phyloP scores from a whole-genome alignment of 2,329 filamentous ascomycete genomes.

The Diaporthe sp. region DNA sequence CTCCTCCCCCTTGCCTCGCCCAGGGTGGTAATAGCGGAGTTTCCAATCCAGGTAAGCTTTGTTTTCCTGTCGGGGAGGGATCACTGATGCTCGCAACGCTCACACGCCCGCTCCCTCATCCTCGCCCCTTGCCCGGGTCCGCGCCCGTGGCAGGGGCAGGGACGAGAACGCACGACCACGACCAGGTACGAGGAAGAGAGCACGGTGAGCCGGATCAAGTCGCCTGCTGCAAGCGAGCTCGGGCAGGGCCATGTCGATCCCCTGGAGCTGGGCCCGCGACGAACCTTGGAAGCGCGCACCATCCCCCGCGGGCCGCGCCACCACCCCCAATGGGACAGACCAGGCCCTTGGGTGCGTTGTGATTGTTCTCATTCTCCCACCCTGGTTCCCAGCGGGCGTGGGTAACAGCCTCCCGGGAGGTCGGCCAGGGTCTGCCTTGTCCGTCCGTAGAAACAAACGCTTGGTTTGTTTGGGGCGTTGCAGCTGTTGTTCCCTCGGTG shows the following conservation, averaged over 20 bases:
- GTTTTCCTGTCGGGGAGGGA: neutral
- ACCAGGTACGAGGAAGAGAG: neutral
- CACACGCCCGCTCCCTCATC: neutral
- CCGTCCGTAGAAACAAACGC: constrained; percentile 27
- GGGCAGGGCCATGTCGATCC: constrained; percentile 21
- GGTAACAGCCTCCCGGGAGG: constrained; percentile 16
- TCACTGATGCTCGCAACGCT: neutral
- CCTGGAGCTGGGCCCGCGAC: neutral
- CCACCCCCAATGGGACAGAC: constrained; percentile 17
- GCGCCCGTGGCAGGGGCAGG: constrained; percentile 3
- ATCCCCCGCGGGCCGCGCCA: constrained; percentile 9
- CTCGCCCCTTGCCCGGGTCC: neutral
- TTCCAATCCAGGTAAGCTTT: constrained; percentile 21
- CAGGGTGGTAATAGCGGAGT: neutral
- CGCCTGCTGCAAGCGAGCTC: constrained; percentile 19
- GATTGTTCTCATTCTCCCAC: constrained; percentile 1
- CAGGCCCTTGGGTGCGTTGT: neutral
- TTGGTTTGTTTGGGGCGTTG: constrained; percentile 25
- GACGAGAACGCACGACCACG: neutral
- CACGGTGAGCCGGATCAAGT: constrained; percentile 12
- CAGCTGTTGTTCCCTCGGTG: constrained; percentile 24
- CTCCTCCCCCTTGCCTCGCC: neutral
- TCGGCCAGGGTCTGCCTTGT: constrained; percentile 6
- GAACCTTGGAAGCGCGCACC: constrained; percentile 3
- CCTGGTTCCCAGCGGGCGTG: constrained; percentile 7